Evolutionary conservation across 371 early-diverging fungal genomes (phyloP), one percentile per base, ranked within the genome.

Genomic region (Mortierella sp.): DNA sequence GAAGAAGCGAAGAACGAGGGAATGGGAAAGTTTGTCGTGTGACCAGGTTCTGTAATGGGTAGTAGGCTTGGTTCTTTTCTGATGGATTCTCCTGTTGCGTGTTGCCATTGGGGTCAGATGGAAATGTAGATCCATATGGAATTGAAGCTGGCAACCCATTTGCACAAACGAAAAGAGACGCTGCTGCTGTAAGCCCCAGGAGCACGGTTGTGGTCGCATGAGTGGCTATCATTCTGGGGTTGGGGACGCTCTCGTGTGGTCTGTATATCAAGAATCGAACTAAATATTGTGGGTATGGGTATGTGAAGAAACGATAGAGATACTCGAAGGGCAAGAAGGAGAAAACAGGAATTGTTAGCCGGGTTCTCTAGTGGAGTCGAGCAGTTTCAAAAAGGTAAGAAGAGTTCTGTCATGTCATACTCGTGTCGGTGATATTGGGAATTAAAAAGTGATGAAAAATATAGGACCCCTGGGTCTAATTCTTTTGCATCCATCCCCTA

Each of bases 161-260:
- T 20, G 73, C 45, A 43, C 66, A 57, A 12, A 78, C 59, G 22
- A 69, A 24, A 16, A 78, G 43, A 12, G 70, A 69, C 22, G 51
- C 59, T 16, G 78, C 78, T 11, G 58, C 62, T 1, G 70, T 65
- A 35, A 73, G 61, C 8, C 78, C 70, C 59, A 72, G 47, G 2
- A 73, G 61, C 24, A 61, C 26, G 2, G 64, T 54, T 20, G 54
- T 52, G 0, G 60, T 63, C 16, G 51, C 24, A 26, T 37, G 24
- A 10, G 45, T n/a, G 22, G 16, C 51, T 40, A 66, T 47, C 30
- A 39, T 75, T 20, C 22, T 24, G 24, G 24, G 30, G 22, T 49
- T 49, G 0, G 24, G 20, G 9, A 20, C 20, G 39, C n/a, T 6
- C 18, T 35, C 39, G 32, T 60, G 55, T 49, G 35, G 35, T 39